Conservation (phyloP, 495 filamentous ascomycete species). For the Penicillium subrubescens region DNA sequence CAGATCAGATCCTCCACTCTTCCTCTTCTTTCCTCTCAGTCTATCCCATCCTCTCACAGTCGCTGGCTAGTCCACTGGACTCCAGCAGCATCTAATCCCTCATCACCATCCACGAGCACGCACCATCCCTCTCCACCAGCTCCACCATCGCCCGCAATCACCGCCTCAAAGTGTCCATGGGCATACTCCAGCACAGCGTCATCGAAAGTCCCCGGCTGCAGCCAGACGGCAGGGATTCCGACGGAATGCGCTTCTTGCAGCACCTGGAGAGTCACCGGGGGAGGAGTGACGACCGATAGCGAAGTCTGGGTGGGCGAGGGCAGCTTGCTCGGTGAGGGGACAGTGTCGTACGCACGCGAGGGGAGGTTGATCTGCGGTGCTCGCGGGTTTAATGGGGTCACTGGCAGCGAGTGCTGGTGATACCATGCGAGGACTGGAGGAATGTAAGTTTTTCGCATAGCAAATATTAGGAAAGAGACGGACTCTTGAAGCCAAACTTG, state of each 20-base stretch:
- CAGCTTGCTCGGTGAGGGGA: constrained; percentile 65
- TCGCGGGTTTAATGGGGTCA: constrained; percentile 80
- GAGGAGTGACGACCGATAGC: constrained; percentile 85
- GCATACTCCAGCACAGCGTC: constrained; percentile 71
- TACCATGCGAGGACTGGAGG: constrained; percentile 85
- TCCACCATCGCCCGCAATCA: constrained; percentile 71
- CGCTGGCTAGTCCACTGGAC: constrained; percentile 48
- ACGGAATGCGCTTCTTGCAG: constrained; percentile 78
- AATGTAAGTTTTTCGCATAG: neutral
- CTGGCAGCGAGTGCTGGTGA: constrained; percentile 70
- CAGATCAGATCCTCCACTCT: neutral
- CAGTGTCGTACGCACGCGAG: constrained; percentile 59
- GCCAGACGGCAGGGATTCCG: constrained; percentile 80
- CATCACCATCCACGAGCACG: constrained; percentile 86
- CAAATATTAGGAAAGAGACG: constrained; percentile 7
- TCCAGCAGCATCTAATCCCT: constrained; percentile 63
- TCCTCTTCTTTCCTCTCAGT: neutral
- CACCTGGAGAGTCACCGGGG: constrained; percentile 64
- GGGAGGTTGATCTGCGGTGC: constrained; percentile 58
- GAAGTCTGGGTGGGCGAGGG: constrained; percentile 67
- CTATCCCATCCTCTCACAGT: constrained; percentile 26
- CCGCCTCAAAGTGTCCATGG: constrained; percentile 62
- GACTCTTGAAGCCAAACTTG: constrained; percentile 93
- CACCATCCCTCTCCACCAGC: constrained; percentile 80
- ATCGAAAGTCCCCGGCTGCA: constrained; percentile 90